Evolutionary conservation across 2,329 filamentous ascomycete genomes (phyloP).

Genomic region (Teratosphaeria viscida): DNA sequence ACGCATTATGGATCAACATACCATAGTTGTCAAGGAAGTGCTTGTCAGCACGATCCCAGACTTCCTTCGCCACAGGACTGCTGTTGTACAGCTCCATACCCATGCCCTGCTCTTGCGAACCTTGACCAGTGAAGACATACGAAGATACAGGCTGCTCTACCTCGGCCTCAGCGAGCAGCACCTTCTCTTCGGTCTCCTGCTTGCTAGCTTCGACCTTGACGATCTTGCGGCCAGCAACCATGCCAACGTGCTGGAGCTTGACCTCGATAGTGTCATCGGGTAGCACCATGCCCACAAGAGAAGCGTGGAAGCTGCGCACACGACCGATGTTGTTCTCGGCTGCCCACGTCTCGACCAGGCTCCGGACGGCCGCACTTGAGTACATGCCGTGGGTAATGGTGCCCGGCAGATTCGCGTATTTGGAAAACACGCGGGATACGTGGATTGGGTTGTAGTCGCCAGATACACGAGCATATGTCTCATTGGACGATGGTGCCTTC

Average conservation of each 20-base stretch:
- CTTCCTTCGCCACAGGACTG: slow-evolving; percentile 88
- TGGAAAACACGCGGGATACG: slow-evolving; percentile 91
- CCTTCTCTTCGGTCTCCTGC: slow-evolving; percentile 80
- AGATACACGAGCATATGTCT: slow-evolving; percentile 94
- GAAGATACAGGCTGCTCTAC: slow-evolving; percentile 94
- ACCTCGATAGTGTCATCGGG: slow-evolving; percentile 93
- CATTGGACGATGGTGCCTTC: slow-evolving; percentile 88
- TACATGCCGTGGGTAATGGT: slow-evolving; percentile 99
- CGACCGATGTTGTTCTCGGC: slow-evolving; percentile 97
- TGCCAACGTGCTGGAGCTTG: slow-evolving; percentile 90
- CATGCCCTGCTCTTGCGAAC: slow-evolving; percentile 98
- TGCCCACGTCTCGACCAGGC: slow-evolving; percentile 95
- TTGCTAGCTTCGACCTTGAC: slow-evolving; percentile 97
- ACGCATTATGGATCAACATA: slow-evolving; percentile 35
- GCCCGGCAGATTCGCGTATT: slow-evolving; percentile 87
- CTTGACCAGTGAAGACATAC: slow-evolving; percentile 97
- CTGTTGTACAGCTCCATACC: slow-evolving; percentile 97
- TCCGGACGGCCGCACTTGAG: slow-evolving; percentile 90
- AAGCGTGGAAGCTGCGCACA: slow-evolving; percentile 93
- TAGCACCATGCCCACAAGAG: slow-evolving; percentile 95
- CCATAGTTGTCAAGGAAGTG: slow-evolving; percentile 99
- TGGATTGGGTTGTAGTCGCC: slow-evolving; percentile 99
- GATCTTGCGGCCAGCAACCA: slow-evolving; percentile 97
- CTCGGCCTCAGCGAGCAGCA: slow-evolving; percentile 87
- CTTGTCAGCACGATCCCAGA: slow-evolving; percentile 95